Base-by-base conservation (phyloP, 306 rosid genomes). In the Gleditsia sinensis region DNA sequence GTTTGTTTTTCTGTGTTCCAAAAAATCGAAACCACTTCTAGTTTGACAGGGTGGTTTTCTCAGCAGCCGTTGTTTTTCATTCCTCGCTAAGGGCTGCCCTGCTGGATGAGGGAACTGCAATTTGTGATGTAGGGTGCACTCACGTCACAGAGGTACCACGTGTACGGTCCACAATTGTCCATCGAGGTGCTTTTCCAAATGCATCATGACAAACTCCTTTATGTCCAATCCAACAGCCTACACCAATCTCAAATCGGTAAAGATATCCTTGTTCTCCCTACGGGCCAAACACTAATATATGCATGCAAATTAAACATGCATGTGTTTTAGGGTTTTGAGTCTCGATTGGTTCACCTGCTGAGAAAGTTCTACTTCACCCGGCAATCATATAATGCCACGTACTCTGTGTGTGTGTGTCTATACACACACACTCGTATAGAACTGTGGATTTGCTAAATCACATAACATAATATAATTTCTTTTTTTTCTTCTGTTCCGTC, bases 181-280 rank as follows among this genome's bases (percentile, higher is more conserved):
- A 34, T 25, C 50, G 1, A 37, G 77, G 81, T 80, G 80, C 79
- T 79, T 75, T 80, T 82, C 83, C 92, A 90, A 85, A 85, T 64
- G 75, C 79, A 73, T 74, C 20, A 58, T 33, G 86, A 90, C 90
- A 90, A 74, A 69, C 6, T 59, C 54, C 88, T 87, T 90, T 90
- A 85, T 71, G 90, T 86, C 88, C 67, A 27, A 74, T 90, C 90
- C 1, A 67, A 39, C 78, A 83, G 57, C 30, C 34, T 43, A 37
- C 3, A 16, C 59, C 66, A 54, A 80, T 78, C 81, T 70, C 74
- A 83, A 49, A 79, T 76, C 68, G 20, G 63, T 27, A 75, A 75
- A 73, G 40, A 76, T 75, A 53, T 75, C 42, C 36, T 60, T 76
- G 62, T 66, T 61, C 33, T 48, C 24, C 30, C 63, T 34, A 64